Evolutionary conservation across 148 eudicot species (phyloP).

Genomic region (Camellia lanceoleosa): DNA sequence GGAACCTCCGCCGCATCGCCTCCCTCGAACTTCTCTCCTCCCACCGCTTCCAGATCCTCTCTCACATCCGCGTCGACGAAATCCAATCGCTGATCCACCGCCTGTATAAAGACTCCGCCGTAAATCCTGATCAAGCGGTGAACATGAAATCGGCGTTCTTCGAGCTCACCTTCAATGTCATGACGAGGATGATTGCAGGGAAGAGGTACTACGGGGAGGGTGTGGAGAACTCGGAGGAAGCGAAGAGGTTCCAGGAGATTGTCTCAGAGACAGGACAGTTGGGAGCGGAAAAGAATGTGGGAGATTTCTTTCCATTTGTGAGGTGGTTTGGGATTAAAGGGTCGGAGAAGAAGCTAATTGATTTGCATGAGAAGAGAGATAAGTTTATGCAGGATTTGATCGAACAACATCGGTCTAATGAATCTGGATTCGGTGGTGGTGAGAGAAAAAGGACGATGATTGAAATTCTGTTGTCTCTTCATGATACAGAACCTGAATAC

Average conservation of each 20-base stretch:
- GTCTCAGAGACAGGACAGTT: constrained; percentile 22
- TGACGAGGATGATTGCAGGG: constrained; percentile 50
- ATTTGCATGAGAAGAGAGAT: constrained; percentile 30
- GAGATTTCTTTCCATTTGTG: constrained; percentile 40
- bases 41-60: constrained; percentile 25
- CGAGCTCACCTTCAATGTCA: constrained; percentile 30
- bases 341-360: constrained; percentile 25
- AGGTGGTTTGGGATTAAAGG: constrained; percentile 24
- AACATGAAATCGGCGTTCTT: constrained; percentile 29
- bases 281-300: constrained; percentile 14
- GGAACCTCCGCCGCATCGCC: constrained; percentile 35
- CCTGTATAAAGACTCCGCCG: neutral
- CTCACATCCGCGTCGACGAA: constrained; percentile 28
- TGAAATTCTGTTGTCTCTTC: constrained; percentile 27
- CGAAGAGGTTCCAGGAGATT: constrained; percentile 33
- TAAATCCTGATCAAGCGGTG: neutral
- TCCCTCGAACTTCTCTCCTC: constrained; percentile 32
- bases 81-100: constrained; percentile 5
- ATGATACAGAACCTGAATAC: constrained; percentile 30
- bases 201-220: constrained; percentile 41
- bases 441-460: constrained; percentile 21
- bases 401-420: constrained; percentile 16
- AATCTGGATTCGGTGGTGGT: neutral
- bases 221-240: constrained; percentile 16
- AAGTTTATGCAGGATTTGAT: constrained; percentile 38